Conservation (phyloP, 257 asterid species). For the Cynanchum wilfordii region DNA sequence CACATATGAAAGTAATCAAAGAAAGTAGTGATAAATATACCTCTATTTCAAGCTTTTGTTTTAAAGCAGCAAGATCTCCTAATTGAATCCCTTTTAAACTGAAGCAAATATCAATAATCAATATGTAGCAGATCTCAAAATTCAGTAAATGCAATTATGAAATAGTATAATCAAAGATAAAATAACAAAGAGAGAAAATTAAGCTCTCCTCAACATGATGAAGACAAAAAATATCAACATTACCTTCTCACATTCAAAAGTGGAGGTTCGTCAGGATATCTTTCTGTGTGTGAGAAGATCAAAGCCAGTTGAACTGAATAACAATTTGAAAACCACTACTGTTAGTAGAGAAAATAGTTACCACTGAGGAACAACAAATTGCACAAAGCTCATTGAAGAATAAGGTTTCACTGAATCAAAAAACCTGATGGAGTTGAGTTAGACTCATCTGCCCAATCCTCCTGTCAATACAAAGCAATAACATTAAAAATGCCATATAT, state of each 20-base stretch:
- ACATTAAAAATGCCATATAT: neutral
- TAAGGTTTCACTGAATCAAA: slow-evolving; percentile 7
- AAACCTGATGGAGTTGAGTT: slow-evolving; percentile 53
- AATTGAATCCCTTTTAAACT: slow-evolving; percentile 73
- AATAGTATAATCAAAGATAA: neutral
- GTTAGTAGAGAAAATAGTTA: slow-evolving; percentile 16
- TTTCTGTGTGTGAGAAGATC: slow-evolving; percentile 85
- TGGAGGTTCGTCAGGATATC: slow-evolving; percentile 92
- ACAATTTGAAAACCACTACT: slow-evolving; percentile 19
- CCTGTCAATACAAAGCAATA: slow-evolving; percentile 32
- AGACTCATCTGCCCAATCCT: slow-evolving; percentile 70
- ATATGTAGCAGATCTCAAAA: neutral
- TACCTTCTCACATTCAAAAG: slow-evolving; percentile 70
- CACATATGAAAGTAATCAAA: neutral
- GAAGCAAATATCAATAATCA: slow-evolving; percentile 13
- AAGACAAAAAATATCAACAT: slow-evolving; percentile 2
- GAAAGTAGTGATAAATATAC: slow-evolving; percentile 27
- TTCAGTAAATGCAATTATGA: neutral
- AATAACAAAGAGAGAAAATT: neutral
- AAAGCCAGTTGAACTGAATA: slow-evolving; percentile 68
- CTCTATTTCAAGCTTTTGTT: slow-evolving; percentile 84
- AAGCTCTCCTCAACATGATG: neutral
- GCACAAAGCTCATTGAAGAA: slow-evolving; percentile 22
- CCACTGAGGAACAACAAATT: slow-evolving; percentile 8
- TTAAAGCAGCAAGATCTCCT: slow-evolving; percentile 62